These are phyloP conservation scores for Termitomyces bulborhizus DNA, from an alignment of 768 basidiomycete genomes.

Conservation along the genomic window DNA sequence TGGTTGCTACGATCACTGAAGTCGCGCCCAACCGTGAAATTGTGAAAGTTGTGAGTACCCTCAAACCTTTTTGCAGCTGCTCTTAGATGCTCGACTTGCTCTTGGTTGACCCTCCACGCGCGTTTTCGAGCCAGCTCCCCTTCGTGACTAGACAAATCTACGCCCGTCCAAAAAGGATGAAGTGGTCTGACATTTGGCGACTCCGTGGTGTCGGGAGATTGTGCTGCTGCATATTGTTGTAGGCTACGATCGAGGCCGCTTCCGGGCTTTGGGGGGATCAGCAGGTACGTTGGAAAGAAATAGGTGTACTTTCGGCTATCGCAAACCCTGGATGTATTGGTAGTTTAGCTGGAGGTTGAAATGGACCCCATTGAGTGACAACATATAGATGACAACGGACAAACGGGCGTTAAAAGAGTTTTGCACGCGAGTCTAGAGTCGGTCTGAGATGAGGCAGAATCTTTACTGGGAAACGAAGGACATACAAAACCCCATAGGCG, in stretches of 20 bases:
- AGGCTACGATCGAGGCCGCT: slow-evolving; percentile 51
- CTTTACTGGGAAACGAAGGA: slow-evolving; percentile 5
- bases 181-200: slow-evolving; percentile 11
- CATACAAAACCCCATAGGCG: slow-evolving; percentile 87
- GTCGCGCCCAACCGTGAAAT: slow-evolving; percentile 88
- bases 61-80: slow-evolving; percentile 57
- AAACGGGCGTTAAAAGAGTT: slow-evolving; percentile 79
- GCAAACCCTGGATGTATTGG: slow-evolving; percentile 52
- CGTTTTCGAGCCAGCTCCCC: slow-evolving; percentile 65
- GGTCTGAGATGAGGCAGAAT: not conserved
- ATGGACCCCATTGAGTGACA: not conserved
- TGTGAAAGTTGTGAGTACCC: slow-evolving; percentile 96
- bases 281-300: slow-evolving; percentile 88
- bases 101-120: slow-evolving; percentile 56
- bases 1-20: slow-evolving; percentile 78
- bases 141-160: slow-evolving; percentile 34
- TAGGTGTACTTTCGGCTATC: slow-evolving; percentile 98
- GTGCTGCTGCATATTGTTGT: slow-evolving; percentile 23
- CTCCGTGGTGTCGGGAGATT: slow-evolving; percentile 16
- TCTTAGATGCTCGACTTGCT: slow-evolving; percentile 52
- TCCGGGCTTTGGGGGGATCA: slow-evolving; percentile 83
- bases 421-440: slow-evolving; percentile 54
- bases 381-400: slow-evolving; percentile 30
- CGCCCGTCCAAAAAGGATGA: slow-evolving; percentile 61
- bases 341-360: slow-evolving; percentile 7